Evolutionary conservation across 1,139 yeast genomes (phyloP), one percentile per base, ranked within the genome.

Genomic region (Blastobotrys indianensis): DNA sequence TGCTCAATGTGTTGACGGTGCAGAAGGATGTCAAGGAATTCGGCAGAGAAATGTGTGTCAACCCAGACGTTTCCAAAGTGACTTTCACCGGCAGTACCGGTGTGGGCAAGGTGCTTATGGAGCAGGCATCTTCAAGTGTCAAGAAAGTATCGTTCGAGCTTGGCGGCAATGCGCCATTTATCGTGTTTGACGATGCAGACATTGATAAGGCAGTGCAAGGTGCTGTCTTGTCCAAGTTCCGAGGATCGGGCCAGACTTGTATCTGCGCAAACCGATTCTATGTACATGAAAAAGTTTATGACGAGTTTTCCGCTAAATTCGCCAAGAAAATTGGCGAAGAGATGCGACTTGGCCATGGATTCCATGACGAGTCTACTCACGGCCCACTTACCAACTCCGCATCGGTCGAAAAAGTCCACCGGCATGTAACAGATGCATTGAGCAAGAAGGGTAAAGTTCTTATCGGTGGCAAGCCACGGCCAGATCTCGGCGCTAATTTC

Each of bases 131-230:
- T 1, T 70, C 81, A 2, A 82, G 94, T 7, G 72, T 88, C 61
- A 90, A 90, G 67, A 88, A 88, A 62, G 70, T 85, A 37, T 83
- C 94, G 0, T 76, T 90, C 62, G 97, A 90, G 67, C 72, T 88
- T 44, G 97, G 97, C 39, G 97, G 97, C 37, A 90, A 88, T 63
- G 95, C 97, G 3, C 96, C 97, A 13, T 80, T 87, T 55, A 82
- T 88, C 51, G 88, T 87, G 9, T 87, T 87, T 66, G 84, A 80
- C 25, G 96, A 87, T 62, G 92, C 87, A 6, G 82, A 85, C 57
- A 54, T 88, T 31, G 90, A 84, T 50, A 70, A 72, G 43, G 95
- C 96, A 1, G 88, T 85, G 12, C 77, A 72, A 32, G 92, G 85
- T 32, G 81, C 85, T 7, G 63, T 79, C 51, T 80, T 77, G 31